A percentile compares a stretch with the other conserved stretches of the same genome.
These are phyloP conservation scores for Aspergillus ellipticus DNA, from an alignment of 495 filamentous ascomycete genomes.

Conservation along the genomic window DNA sequence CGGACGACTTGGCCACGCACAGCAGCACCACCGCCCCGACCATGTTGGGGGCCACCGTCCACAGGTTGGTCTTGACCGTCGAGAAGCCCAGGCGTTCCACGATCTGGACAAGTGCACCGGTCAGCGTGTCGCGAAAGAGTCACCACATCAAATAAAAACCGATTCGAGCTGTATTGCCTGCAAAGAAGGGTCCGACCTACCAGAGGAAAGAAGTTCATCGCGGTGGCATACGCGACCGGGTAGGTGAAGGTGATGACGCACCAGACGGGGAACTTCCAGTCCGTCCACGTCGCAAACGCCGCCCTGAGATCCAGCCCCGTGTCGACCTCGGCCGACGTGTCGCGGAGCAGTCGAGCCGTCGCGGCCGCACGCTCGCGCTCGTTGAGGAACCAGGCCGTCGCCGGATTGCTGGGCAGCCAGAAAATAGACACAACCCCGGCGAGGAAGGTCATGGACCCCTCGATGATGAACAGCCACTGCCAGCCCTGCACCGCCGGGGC, in stretches of 20 bases:
- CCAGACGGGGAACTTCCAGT: constrained; percentile 35
- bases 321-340: constrained; percentile 26
- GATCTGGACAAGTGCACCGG: no score
- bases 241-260: constrained; percentile 32
- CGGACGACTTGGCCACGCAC: constrained; percentile 59
- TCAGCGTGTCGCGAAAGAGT: no score
- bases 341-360: constrained; percentile 22
- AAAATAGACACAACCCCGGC: constrained; percentile 59
- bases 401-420: constrained; percentile 58
- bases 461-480: constrained; percentile 73
- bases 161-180: no score
- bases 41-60: constrained; percentile 65
- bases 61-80: constrained; percentile 64
- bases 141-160: no score
- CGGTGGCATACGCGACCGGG: constrained; percentile 32
- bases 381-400: constrained; percentile 57
- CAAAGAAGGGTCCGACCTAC: constrained; percentile 10
- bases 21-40: constrained; percentile 62
- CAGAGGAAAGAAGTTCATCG: constrained; percentile 35
- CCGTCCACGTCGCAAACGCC: constrained; percentile 28
- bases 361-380: constrained; percentile 47
- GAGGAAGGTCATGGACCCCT: constrained; percentile 58
- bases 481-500: constrained; percentile 49
- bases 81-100: constrained; percentile 56
- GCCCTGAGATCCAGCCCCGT: constrained; percentile 24